phyloP scores from a whole-genome alignment of 441 rosid genomes.

The Erodium moschatum region DNA sequence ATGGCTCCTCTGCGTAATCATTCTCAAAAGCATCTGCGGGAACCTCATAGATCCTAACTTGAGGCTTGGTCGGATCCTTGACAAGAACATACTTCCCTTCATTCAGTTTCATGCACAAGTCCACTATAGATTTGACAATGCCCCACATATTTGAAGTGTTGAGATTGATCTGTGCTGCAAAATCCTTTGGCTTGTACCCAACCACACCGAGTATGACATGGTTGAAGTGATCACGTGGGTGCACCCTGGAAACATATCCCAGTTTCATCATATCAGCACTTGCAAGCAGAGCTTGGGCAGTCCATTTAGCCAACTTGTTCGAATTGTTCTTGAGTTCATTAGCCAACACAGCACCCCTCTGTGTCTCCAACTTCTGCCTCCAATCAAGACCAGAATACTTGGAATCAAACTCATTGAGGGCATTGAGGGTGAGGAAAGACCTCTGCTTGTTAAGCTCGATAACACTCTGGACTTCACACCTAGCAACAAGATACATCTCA shows the following conservation, averaged over 20 bases:
- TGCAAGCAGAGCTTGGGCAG: constrained; percentile 72
- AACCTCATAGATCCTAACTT: constrained; percentile 86
- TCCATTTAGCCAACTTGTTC: constrained; percentile 87
- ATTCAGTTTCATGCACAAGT: constrained; percentile 76
- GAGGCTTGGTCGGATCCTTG: constrained; percentile 88
- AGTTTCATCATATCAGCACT: constrained; percentile 90
- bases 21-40: constrained; percentile 89
- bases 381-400: constrained; percentile 91
- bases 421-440: constrained; percentile 67
- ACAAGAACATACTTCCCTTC: constrained; percentile 91
- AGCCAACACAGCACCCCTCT: constrained; percentile 83
- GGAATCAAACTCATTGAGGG: constrained; percentile 83
- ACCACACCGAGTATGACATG: constrained; percentile 80
- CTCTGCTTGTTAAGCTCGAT: constrained; percentile 62
- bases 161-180: constrained; percentile 47
- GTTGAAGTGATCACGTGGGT: constrained; percentile 86
- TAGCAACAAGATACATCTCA: constrained; percentile 58
- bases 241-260: constrained; percentile 83
- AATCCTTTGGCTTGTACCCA: constrained; percentile 18
- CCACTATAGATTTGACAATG: constrained; percentile 78
- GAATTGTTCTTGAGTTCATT: constrained; percentile 87
- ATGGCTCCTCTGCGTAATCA: constrained; percentile 83
- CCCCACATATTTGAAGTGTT: constrained; percentile 93
- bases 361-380: constrained; percentile 94
- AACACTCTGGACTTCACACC: constrained; percentile 87